phyloP scores from a whole-genome alignment of 2,329 filamentous ascomycete genomes.

The Ophiognomonia clavigignenti-juglandacearum region DNA sequence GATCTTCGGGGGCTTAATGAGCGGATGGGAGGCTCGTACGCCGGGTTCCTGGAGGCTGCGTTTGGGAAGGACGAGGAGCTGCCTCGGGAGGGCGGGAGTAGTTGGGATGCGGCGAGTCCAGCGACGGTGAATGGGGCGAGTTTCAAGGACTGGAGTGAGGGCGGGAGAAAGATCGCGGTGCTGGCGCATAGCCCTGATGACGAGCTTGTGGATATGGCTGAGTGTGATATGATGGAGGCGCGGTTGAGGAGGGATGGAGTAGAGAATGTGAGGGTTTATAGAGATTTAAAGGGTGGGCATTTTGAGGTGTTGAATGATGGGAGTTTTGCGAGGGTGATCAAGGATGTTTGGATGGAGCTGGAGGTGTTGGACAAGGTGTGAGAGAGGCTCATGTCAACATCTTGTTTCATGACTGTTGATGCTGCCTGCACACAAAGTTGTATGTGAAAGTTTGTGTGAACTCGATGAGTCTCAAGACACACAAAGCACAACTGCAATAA shows the following conservation, averaged over 20 bases:
- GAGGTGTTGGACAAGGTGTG: constrained; percentile 9
- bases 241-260: constrained; percentile 37
- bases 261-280: constrained; percentile 31
- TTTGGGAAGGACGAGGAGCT: constrained; percentile 48
- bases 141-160: constrained; percentile 35
- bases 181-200: constrained; percentile 44
- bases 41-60: constrained; percentile 51
- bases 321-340: constrained; percentile 44
- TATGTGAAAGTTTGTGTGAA: no score
- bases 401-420: no score
- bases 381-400: no score
- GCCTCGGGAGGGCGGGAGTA: no score
- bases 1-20: constrained; percentile 51
- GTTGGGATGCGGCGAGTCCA: constrained; percentile 55
- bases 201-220: constrained; percentile 48
- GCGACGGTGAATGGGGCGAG: constrained; percentile 34
- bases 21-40: constrained; percentile 45
- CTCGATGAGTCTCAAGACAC: no score
- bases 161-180: constrained; percentile 27
- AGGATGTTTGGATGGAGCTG: constrained; percentile 20
- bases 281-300: constrained; percentile 52
- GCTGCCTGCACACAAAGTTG: no score
- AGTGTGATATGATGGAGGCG: constrained; percentile 52
- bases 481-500: no score
- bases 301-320: constrained; percentile 61